phyloP scores from a whole-genome alignment of 306 rosid species.

The Benincasa hispida region DNA sequence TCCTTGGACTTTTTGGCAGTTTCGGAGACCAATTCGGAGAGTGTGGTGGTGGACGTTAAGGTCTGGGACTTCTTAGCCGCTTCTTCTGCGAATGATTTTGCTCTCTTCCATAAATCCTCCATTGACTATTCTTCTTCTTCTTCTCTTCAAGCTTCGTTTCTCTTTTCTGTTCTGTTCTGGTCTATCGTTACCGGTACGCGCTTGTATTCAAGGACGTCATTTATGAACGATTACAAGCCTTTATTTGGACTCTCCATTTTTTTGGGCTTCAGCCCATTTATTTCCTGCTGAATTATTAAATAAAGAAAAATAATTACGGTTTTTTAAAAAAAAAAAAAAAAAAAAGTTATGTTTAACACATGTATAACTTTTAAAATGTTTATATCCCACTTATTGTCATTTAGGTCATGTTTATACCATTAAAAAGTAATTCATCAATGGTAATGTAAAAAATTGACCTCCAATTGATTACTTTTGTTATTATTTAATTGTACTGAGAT shows the following conservation, averaged over 20 bases:
- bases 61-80: constrained; percentile 76
- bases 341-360: too few species aligned
- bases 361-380: too few species aligned
- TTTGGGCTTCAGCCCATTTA: not conserved
- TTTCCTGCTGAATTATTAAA: too few species aligned
- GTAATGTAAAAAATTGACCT: too few species aligned
- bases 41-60: constrained; percentile 34
- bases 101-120: constrained; percentile 90
- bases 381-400: too few species aligned
- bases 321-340: too few species aligned
- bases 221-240: not conserved
- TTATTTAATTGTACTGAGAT: too few species aligned
- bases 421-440: too few species aligned
- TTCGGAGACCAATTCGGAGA: constrained; percentile 89
- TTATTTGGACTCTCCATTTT: not conserved
- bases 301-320: too few species aligned
- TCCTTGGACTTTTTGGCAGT: constrained; percentile 87
- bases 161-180: not conserved
- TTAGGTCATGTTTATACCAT: too few species aligned
- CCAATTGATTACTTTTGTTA: too few species aligned
- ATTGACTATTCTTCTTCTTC: constrained; percentile 18
- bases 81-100: constrained; percentile 83
- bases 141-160: not conserved
- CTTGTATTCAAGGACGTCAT: not conserved
- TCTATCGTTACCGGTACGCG: not conserved